A percentile compares a stretch with the other conserved stretches of the same genome.
phyloP scores from a whole-genome alignment of 2,329 filamentous ascomycete genomes.

The Graphiopsis chlorocephala region DNA sequence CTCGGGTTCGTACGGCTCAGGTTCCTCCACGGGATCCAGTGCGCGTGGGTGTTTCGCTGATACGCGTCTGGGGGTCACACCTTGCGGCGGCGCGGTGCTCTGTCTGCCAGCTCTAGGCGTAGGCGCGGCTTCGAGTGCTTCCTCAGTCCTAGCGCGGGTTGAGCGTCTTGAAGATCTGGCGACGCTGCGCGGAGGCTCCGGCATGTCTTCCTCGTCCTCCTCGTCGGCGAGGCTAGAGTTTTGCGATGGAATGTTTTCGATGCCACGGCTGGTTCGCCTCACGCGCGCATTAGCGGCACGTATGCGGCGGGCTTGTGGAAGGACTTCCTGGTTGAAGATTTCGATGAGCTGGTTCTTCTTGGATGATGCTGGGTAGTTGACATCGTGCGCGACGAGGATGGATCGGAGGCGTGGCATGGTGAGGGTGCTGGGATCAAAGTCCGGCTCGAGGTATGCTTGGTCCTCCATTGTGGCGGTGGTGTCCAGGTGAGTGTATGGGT shows the following conservation, averaged over 20 bases:
- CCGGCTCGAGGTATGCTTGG: slow-evolving; percentile 78
- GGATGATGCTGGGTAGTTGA: slow-evolving; percentile 80
- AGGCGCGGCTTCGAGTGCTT: slow-evolving; percentile 33
- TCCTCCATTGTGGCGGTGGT: slow-evolving; percentile 48
- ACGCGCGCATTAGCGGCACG: slow-evolving; percentile 72
- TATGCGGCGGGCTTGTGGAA: slow-evolving; percentile 75
- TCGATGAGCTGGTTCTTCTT: slow-evolving; percentile 88
- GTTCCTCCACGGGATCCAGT: slow-evolving; percentile 37
- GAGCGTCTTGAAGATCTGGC: slow-evolving; percentile 22
- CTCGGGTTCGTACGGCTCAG: slow-evolving; percentile 44
- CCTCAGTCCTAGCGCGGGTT: slow-evolving; percentile 38
- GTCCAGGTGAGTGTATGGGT: not conserved
- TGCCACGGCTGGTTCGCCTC: slow-evolving; percentile 83
- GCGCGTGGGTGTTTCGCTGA: slow-evolving; percentile 45
- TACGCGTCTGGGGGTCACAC: slow-evolving; percentile 33
- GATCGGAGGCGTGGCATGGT: slow-evolving; percentile 87
- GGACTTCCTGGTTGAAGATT: slow-evolving; percentile 75
- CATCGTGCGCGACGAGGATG: slow-evolving; percentile 84
- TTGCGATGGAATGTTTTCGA: slow-evolving; percentile 67
- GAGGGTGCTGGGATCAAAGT: slow-evolving; percentile 78
- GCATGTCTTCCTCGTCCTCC: slow-evolving; percentile 47
- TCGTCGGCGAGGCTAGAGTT: slow-evolving; percentile 58
- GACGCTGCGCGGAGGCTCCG: slow-evolving; percentile 33
- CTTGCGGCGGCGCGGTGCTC: slow-evolving; percentile 34
- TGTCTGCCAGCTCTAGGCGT: slow-evolving; percentile 30